Conservation (phyloP, 352 stramenopile genomes). For the Hyaloperonospora brassicae region DNA sequence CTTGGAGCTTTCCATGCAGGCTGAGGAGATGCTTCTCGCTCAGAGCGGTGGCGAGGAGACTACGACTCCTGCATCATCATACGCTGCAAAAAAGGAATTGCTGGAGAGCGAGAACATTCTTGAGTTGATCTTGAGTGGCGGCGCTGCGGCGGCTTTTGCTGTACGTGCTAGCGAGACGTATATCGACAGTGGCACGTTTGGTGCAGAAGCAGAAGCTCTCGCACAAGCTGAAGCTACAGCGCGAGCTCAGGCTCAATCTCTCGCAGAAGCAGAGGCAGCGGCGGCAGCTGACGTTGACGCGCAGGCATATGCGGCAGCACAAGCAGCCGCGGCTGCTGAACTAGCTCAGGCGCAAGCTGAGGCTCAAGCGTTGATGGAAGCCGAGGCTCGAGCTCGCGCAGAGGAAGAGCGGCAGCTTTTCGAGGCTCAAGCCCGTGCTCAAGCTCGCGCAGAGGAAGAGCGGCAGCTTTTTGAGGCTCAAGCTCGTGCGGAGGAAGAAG, state of each 20-base stretch:
- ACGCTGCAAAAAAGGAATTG: slow-evolving; percentile 61
- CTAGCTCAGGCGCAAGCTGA: slow-evolving; percentile 19
- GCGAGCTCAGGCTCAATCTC: slow-evolving; percentile 19
- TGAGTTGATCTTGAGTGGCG: slow-evolving; percentile 35
- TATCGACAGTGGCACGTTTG: slow-evolving; percentile 13
- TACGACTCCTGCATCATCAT: slow-evolving; percentile 50
- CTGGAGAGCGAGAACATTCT: slow-evolving; percentile 60
- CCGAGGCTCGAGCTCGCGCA: slow-evolving; percentile 16
- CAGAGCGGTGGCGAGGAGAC: slow-evolving; percentile 56
- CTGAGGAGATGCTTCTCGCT: slow-evolving; percentile 88
- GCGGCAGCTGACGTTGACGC: slow-evolving; percentile 16
- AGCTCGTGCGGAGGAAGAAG: slow-evolving; percentile 7
- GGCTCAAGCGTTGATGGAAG: slow-evolving; percentile 18
- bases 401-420: slow-evolving; percentile 3
- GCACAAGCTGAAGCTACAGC: slow-evolving; percentile 19
- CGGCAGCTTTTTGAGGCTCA: too few species aligned
- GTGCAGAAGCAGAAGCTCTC: slow-evolving; percentile 19
- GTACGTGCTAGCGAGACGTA: slow-evolving; percentile 8
- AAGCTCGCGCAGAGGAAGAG: slow-evolving; percentile 19
- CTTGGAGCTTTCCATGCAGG: slow-evolving; percentile 89
- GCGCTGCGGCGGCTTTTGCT: slow-evolving; percentile 11
- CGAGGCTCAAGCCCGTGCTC: slow-evolving; percentile 21
- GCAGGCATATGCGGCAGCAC: not conserved
- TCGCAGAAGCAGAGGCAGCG: slow-evolving; percentile 17
- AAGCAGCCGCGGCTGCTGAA: not conserved